These are phyloP conservation scores for Chondrus crispus DNA, from an alignment of 23 red algal genomes.

Conservation along the genomic window DNA sequence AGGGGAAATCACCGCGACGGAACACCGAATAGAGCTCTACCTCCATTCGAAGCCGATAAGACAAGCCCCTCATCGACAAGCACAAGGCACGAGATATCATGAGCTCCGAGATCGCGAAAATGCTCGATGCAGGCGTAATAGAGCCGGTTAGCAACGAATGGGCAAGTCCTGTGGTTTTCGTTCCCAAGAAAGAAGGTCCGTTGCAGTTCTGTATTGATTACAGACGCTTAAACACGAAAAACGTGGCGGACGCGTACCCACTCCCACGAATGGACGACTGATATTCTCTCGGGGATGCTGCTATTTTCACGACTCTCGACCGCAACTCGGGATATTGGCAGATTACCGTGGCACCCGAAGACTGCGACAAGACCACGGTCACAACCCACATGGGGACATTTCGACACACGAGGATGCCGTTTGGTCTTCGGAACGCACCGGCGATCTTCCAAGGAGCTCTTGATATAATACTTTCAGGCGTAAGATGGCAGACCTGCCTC, in stretches of 20 bases:
- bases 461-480: constrained; percentile 24
- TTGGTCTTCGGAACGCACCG: constrained; percentile 39
- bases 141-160: constrained; percentile 4
- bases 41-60: neutral
- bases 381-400: neutral
- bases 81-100: neutral
- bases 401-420: constrained; percentile 20
- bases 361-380: neutral
- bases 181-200: neutral
- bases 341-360: neutral
- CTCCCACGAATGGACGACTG: constrained; percentile 33
- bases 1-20: neutral
- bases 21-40: constrained; percentile 2
- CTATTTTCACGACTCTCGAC: constrained; percentile 18
- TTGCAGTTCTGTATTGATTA: constrained; percentile 25
- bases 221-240: neutral
- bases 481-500: constrained; percentile 11
- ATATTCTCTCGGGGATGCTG: constrained; percentile 18
- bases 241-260: neutral
- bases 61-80: neutral
- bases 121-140: neutral
- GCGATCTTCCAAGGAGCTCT: constrained; percentile 59
- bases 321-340: constrained; percentile 4
- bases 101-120: neutral
- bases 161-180: constrained; percentile 3